A percentile compares a stretch with the other conserved stretches of the same genome.
These are phyloP conservation scores for Camellia lanceoleosa DNA, from an alignment of 148 eudicot genomes.

Conservation along the genomic window DNA sequence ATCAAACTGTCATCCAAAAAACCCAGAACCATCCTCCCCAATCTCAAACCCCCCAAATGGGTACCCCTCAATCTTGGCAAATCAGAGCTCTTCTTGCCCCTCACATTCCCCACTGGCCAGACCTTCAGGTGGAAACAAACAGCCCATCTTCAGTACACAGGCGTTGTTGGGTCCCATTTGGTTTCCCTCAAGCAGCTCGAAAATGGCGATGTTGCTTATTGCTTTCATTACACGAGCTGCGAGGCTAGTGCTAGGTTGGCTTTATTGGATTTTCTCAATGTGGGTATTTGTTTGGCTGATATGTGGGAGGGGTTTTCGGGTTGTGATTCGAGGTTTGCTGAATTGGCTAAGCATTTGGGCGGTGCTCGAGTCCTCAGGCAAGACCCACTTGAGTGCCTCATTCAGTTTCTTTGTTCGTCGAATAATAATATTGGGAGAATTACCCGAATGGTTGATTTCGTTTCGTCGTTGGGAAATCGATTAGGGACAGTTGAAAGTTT, in stretches of 20 bases:
- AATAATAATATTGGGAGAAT: constrained; percentile 85
- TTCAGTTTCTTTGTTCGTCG: constrained; percentile 85
- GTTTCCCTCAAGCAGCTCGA: constrained; percentile 67
- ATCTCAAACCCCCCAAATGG: constrained; percentile 47
- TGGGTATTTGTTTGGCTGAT: constrained; percentile 58
- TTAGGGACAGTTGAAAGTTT: constrained; percentile 72
- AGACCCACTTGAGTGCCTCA: constrained; percentile 82
- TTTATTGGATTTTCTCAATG: constrained; percentile 72
- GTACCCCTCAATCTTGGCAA: constrained; percentile 58
- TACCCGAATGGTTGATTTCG: constrained; percentile 79
- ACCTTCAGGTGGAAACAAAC: constrained; percentile 94
- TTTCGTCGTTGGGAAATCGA: constrained; percentile 58
- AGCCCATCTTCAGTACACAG: constrained; percentile 58
- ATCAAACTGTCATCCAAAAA: constrained; percentile 29
- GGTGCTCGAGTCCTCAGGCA: constrained; percentile 95
- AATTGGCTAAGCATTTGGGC: constrained; percentile 50
- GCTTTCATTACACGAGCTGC: constrained; percentile 32
- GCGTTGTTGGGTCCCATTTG: constrained; percentile 67
- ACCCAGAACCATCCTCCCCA: constrained; percentile 32
- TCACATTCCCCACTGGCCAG: constrained; percentile 94
- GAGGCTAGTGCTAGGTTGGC: constrained; percentile 37
- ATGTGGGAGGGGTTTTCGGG: constrained; percentile 65
- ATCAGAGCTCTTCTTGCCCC: constrained; percentile 67
- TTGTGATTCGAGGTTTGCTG: constrained; percentile 65
- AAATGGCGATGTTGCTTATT: constrained; percentile 51